Evolutionary conservation across 495 filamentous ascomycete genomes (phyloP).

Genomic region (Hypoxylon fuscum): DNA sequence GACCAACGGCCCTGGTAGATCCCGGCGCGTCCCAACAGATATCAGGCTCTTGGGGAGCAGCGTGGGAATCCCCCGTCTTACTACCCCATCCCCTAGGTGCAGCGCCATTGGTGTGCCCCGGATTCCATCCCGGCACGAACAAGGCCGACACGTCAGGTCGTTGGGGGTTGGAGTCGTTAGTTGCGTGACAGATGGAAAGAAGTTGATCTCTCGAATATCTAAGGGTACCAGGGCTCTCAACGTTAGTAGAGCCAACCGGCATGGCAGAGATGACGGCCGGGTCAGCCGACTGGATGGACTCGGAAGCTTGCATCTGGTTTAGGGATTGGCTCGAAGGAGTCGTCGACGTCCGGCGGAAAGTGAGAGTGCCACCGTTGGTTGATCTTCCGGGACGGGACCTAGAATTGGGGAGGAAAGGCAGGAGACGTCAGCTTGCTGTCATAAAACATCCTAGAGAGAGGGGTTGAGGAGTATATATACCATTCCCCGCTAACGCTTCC

Average conservation of each 20-base stretch:
- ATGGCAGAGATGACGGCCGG: slow-evolving; percentile 48
- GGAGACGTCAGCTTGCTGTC: slow-evolving; percentile 37
- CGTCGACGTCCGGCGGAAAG: slow-evolving; percentile 82
- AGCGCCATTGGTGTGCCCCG: slow-evolving; percentile 68
- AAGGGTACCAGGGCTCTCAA: slow-evolving; percentile 51
- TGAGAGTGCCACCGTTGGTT: slow-evolving; percentile 80
- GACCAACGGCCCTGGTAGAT: slow-evolving; percentile 72
- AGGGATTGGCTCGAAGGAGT: slow-evolving; percentile 64
- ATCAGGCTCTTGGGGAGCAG: slow-evolving; percentile 71
- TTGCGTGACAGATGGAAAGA: slow-evolving; percentile 74
- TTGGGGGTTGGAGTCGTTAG: slow-evolving; percentile 61
- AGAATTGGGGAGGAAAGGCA: slow-evolving; percentile 7
- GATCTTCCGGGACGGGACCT: slow-evolving; percentile 61
- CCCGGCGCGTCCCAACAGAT: slow-evolving; percentile 91
- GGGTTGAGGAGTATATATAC: too few species aligned
- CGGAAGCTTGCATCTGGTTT: slow-evolving; percentile 63
- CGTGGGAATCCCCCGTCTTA: slow-evolving; percentile 73
- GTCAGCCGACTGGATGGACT: slow-evolving; percentile 51
- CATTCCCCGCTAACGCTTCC: slow-evolving; percentile 47
- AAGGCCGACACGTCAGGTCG: slow-evolving; percentile 70
- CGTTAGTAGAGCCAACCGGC: slow-evolving; percentile 48
- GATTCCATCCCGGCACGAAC: slow-evolving; percentile 79
- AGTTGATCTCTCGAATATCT: slow-evolving; percentile 86
- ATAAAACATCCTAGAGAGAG: neutral
- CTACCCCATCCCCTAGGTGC: slow-evolving; percentile 79